Evolutionary conservation across 768 basidiomycete genomes (phyloP), one percentile per base, ranked within the genome.

Genomic region (Naganishia kalamii): DNA sequence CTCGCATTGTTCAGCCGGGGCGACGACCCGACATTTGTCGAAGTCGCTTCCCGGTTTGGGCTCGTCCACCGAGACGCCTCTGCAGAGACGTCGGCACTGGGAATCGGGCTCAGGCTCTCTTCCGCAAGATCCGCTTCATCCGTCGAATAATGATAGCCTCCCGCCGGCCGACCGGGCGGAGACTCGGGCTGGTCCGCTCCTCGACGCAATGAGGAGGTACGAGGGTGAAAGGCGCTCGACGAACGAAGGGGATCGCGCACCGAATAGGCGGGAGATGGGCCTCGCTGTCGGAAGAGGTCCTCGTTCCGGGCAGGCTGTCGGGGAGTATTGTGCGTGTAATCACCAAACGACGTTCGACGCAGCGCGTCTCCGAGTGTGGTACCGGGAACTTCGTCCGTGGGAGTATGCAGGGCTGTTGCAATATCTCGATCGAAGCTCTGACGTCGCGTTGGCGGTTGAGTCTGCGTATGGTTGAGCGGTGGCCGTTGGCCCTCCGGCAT

Each of bases 201-300:
- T 47, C 37, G 60, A 10, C 46, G 33, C 19, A 49, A 29, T 21
- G 44, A 49, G 6, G 37, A 46, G 15, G 46, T 63, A 15, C 47
- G 46, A 29, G 49, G 49, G 37, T 64, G 63, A 11, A 46, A 52
- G 7, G 44, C 50, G 13, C 51, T 52, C 2, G 32, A 54, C 23
- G 41, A 51, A 27, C 51, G 44, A 13, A 68, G 32, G 4, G 66
- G 66, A 64, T 68, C 66, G 4, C 46, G 62, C 2, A 61, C 29
- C 3, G 62, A 35, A 29, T 68, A 68, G 6, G 66, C 66, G 10
- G 66, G 66, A 7, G 62, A 63, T 5, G 66, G 66, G 33, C 66
- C 66, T 49, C 66, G 33, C 33, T 62, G 44, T 29, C 60, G 30
- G 27, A 35, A 52, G 23, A 68, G 46, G n/a, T 41, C 37, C 40